Conservation (phyloP, 345 rosid genomes). For the Brassica carinata region DNA sequence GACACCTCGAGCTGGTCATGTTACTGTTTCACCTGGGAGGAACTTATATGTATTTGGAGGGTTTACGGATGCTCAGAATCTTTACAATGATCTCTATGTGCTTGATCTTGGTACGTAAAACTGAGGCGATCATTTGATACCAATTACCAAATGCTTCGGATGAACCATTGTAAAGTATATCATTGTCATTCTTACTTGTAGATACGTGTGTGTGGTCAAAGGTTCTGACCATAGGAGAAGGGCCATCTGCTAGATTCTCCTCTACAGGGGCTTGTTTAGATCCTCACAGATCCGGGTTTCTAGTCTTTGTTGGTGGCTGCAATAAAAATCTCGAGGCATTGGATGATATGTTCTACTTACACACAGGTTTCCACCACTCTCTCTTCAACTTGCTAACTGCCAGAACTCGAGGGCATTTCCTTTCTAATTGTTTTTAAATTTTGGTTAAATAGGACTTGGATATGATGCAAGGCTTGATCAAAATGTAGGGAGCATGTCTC, state of each 20-base stretch:
- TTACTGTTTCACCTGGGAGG: slow-evolving; percentile 83
- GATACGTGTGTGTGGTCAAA: slow-evolving; percentile 85
- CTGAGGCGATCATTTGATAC: slow-evolving; percentile 4
- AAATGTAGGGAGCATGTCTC: slow-evolving; percentile 68
- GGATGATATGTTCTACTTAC: slow-evolving; percentile 84
- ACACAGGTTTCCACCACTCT: slow-evolving; percentile 60
- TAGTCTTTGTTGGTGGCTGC: slow-evolving; percentile 89
- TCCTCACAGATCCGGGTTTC: slow-evolving; percentile 74
- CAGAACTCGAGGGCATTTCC: slow-evolving; percentile 3
- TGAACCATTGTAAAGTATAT: not conserved
- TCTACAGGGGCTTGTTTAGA: slow-evolving; percentile 88
- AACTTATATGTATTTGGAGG: slow-evolving; percentile 94
- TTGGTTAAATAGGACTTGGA: slow-evolving; percentile 54
- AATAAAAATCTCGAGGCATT: slow-evolving; percentile 93
- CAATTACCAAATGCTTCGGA: not conserved
- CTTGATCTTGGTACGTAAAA: slow-evolving; percentile 84
- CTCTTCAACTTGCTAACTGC: not conserved
- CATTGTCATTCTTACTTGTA: slow-evolving; percentile 34
- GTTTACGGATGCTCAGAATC: slow-evolving; percentile 89
- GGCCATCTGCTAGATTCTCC: slow-evolving; percentile 96
- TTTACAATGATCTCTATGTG: slow-evolving; percentile 80
- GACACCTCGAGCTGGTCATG: slow-evolving; percentile 98
- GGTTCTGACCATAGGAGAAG: slow-evolving; percentile 66
- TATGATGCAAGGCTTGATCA: slow-evolving; percentile 51
- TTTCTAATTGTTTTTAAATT: slow-evolving; percentile 11